These are phyloP conservation scores for Solanum chacoense DNA, from an alignment of 305 asterid genomes.

Conservation along the genomic window DNA sequence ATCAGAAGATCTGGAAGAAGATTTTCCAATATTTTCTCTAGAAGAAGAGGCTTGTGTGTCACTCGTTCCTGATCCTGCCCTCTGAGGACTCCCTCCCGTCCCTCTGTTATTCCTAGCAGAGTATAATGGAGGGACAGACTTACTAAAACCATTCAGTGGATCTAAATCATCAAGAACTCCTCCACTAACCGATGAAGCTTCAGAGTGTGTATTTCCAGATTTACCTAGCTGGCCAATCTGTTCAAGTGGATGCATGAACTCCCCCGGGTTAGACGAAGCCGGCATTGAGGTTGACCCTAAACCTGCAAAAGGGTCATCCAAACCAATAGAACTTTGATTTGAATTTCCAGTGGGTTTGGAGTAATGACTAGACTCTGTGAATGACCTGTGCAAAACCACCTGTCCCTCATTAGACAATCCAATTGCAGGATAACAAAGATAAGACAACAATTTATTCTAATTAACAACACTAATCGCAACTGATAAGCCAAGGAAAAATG, in stretches of 20 bases:
- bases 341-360: conserved; percentile 45
- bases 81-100: conserved; percentile 46
- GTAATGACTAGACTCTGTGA: conserved; percentile 52
- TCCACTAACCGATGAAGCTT: conserved; percentile 39
- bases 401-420: neutral
- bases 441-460: neutral
- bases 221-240: conserved; percentile 49
- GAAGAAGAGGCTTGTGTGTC: conserved; percentile 30
- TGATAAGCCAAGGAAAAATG: neutral
- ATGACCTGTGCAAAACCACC: conserved; percentile 36
- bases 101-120: conserved; percentile 41
- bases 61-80: conserved; percentile 23
- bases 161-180: conserved; percentile 75
- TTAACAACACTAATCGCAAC: neutral
- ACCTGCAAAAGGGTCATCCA: conserved; percentile 71
- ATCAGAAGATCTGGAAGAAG: conserved; percentile 51
- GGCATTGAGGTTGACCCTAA: conserved; percentile 48
- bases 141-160: conserved; percentile 51
- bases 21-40: conserved; percentile 37
- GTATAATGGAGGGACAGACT: conserved; percentile 44
- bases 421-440: neutral
- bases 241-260: conserved; percentile 53
- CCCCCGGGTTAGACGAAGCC: conserved; percentile 36
- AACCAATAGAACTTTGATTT: conserved; percentile 26
- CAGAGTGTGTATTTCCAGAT: conserved; percentile 43